A percentile compares a stretch with the other conserved stretches of the same genome.
These are phyloP conservation scores for Globisporangium splendens DNA, from an alignment of 352 stramenopile genomes.

Conservation along the genomic window DNA sequence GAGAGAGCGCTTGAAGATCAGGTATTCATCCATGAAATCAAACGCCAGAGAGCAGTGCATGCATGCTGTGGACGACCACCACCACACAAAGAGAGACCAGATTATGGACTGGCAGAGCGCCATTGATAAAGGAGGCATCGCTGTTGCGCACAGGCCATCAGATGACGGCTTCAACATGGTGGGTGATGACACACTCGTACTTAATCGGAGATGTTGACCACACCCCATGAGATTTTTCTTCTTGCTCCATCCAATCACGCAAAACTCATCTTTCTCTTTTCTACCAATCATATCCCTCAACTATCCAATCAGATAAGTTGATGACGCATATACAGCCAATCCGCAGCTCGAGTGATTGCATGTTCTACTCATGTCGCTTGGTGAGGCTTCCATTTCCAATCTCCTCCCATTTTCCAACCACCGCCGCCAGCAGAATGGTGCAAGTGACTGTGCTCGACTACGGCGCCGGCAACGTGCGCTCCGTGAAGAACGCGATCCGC, in stretches of 20 bases:
- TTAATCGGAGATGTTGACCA: too few relatives aligned
- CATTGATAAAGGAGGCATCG: too few relatives aligned
- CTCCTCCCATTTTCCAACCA: not conserved
- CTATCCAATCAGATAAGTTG: too few relatives aligned
- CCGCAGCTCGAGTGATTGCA: not conserved
- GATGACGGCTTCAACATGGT: conserved; percentile 2
- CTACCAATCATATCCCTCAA: not conserved
- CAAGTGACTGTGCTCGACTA: conserved; percentile 95
- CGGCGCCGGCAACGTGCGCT: conserved; percentile 98
- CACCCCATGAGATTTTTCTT: conserved; percentile 7
- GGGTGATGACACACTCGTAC: too few relatives aligned
- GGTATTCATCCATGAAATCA: too few relatives aligned
- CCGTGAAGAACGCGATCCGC: conserved; percentile 95
- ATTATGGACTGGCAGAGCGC: too few relatives aligned
- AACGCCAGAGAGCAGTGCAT: too few relatives aligned
- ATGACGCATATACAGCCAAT: not conserved
- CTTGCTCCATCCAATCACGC: not conserved
- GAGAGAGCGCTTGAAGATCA: too few relatives aligned
- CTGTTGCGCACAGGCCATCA: too few relatives aligned
- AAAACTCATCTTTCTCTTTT: not conserved
- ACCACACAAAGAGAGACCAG: too few relatives aligned
- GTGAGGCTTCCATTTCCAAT: not conserved
- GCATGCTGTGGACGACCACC: too few relatives aligned
- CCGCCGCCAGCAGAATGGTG: conserved; percentile 36
- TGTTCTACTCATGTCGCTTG: not conserved